Evolutionary conservation across 2,329 filamentous ascomycete species (phyloP).

Genomic region (Coleophoma crateriformis): DNA sequence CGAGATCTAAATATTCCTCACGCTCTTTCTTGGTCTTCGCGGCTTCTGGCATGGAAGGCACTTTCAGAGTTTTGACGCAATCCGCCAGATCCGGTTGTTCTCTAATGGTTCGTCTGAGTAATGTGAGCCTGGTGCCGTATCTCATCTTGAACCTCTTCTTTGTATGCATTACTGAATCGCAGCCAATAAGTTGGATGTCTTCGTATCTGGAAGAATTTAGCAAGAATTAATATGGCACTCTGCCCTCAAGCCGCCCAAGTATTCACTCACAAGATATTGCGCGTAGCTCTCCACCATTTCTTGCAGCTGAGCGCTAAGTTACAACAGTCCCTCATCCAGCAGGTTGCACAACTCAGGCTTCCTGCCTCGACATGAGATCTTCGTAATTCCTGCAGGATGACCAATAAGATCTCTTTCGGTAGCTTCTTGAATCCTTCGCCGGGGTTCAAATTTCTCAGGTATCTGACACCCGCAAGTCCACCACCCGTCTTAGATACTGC

Average conservation of each 20-base stretch:
- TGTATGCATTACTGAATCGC: conserved; percentile 43
- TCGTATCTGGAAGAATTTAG: conserved; percentile 38
- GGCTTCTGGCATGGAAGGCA: conserved; percentile 40
- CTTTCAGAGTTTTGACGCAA: conserved; percentile 51
- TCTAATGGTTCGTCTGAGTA: conserved; percentile 53
- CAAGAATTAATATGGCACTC: background rate
- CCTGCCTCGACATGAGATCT: conserved; percentile 41
- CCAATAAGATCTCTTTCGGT: conserved; percentile 52
- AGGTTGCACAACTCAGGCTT: conserved; percentile 54
- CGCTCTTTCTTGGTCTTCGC: conserved; percentile 26
- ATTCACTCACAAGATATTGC: conserved; percentile 6
- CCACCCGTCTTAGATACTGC: background rate
- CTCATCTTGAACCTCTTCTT: conserved; percentile 53
- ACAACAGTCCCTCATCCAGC: conserved; percentile 58
- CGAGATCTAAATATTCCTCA: conserved; percentile 49
- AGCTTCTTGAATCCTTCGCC: conserved; percentile 50
- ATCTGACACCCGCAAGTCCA: conserved; percentile 5
- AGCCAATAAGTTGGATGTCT: conserved; percentile 52
- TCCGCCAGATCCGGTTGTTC: conserved; percentile 45
- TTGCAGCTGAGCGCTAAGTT: conserved; percentile 43
- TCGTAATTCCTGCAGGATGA: conserved; percentile 50
- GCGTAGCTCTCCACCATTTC: conserved; percentile 46
- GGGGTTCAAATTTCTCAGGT: conserved; percentile 17
- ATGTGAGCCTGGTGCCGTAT: conserved; percentile 45
- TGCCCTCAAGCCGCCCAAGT: background rate